phyloP scores from a whole-genome alignment of 495 filamentous ascomycete species.

The Pseudevernia furfuracea region DNA sequence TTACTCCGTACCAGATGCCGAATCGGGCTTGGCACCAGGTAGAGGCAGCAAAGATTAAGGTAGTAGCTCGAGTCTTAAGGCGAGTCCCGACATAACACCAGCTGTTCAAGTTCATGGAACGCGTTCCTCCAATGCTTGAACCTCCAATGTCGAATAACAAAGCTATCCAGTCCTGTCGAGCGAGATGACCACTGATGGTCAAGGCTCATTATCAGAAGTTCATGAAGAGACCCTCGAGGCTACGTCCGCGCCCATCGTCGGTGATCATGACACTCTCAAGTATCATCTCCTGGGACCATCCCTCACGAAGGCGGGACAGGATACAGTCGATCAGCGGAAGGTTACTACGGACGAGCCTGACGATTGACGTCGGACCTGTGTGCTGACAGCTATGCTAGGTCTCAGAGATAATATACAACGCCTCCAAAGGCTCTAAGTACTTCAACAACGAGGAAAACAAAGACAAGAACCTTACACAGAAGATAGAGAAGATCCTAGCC shows the following conservation, averaged over 20 bases:
- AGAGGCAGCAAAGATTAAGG: too few relatives aligned
- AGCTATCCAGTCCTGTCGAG: not conserved
- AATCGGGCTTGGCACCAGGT: too few relatives aligned
- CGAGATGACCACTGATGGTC: constrained; percentile 16
- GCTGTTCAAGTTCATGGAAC: not conserved
- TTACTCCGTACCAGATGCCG: too few relatives aligned
- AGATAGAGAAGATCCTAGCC: constrained; percentile 72
- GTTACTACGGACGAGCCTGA: constrained; percentile 32
- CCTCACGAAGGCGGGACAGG: constrained; percentile 88
- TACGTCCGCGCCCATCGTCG: not conserved
- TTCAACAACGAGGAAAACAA: constrained; percentile 84
- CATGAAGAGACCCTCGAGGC: not conserved
- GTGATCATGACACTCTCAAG: constrained; percentile 50
- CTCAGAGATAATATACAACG: constrained; percentile 96
- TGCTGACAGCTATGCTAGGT: constrained; percentile 43
- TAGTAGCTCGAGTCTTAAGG: too few relatives aligned
- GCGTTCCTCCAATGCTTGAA: not conserved
- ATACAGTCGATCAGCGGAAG: constrained; percentile 86
- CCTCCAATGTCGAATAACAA: not conserved
- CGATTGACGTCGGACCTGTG: too few relatives aligned
- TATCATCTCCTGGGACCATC: constrained; percentile 82
- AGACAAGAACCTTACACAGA: constrained; percentile 76
- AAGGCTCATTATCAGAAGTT: not conserved
- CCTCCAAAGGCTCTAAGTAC: constrained; percentile 93
- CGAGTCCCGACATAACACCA: not conserved